These are phyloP conservation scores for Mediolabrus comicus DNA, from an alignment of 108 stramenopile genomes.

Conservation along the genomic window DNA sequence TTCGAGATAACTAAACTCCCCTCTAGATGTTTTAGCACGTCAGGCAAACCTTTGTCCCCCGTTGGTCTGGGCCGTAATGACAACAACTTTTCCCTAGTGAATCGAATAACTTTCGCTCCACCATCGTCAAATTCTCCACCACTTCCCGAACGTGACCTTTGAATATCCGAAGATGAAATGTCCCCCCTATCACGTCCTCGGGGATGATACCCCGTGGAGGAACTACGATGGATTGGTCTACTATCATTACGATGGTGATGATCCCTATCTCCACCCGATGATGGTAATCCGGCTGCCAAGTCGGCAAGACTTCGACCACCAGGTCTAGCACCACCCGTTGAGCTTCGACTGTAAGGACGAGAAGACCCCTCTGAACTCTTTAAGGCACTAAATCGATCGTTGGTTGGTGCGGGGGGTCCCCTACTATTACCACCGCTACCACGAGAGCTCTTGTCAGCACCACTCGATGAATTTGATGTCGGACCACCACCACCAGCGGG, in stretches of 20 bases:
- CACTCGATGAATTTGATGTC: neutral
- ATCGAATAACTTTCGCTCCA: constrained; percentile 63
- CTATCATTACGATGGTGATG: constrained; percentile 5
- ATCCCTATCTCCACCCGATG: constrained; percentile 5
- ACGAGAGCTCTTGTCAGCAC: neutral
- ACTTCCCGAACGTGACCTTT: neutral
- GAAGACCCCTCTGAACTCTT: neutral
- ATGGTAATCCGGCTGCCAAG: constrained; percentile 51
- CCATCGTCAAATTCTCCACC: constrained; percentile 1
- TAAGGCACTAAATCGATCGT: constrained; percentile 15
- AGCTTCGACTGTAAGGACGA: constrained; percentile 10
- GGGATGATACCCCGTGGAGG: constrained; percentile 11
- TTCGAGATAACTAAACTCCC: constrained; percentile 56
- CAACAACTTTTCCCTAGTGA: constrained; percentile 75
- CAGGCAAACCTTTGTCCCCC: constrained; percentile 38
- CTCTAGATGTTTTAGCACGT: constrained; percentile 46
- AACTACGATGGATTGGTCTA: neutral
- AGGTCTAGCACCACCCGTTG: constrained; percentile 26
- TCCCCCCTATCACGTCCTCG: constrained; percentile 9
- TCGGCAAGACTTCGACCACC: constrained; percentile 60
- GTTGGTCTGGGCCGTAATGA: constrained; percentile 58
- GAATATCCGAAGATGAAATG: neutral
- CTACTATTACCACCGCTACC: constrained; percentile 2
- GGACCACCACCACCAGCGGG: neutral
- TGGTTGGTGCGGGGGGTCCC: constrained; percentile 7